Base-by-base conservation (phyloP, 768 basidiomycete species). In the Kwoniella sp. region DNA sequence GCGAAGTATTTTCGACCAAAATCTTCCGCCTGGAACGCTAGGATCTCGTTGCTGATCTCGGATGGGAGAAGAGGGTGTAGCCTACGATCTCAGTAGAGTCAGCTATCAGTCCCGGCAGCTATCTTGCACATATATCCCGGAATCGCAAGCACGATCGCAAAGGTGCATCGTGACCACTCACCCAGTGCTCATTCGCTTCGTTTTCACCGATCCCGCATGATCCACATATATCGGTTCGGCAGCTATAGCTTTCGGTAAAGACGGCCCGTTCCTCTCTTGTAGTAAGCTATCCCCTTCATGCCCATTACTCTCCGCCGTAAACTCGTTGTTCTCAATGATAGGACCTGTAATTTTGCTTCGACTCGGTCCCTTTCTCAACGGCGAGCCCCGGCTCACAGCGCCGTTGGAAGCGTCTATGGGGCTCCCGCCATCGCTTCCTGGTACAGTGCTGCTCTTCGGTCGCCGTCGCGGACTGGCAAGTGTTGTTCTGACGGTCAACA, bases 1-100 rank as follows among this genome's bases (percentile, higher is more conserved):
- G 92, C 90, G 76, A 97, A 94, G 78, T 94, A 95, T 70, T 88
- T 88, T 52, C 84, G 84, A 37, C 93, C 92, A 78, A 90, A 96
- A 38, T 92, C 89, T 0, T 89, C 89, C 74, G 91, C 87, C 4
- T 88, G 88, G 79, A 95, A 94, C 69, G 89, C 89, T 71, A 90
- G 87, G 47, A 95, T 95, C 70, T 93, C 91, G 29, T 86, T 87
- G 1, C 87, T 89, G 45, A 94, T 87, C 63, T 89, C 90, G 29
- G 87, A 84, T 0, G 93, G 93, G 26, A 95, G 84, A 17, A 88
- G 85, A 9, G 89, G 92, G 75, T 90, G 88, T 50, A 86, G 86
- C 53, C 91, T 93, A 67, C 29, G 45, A 63, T n/a, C 25, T 15
- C 2, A 17, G 34, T 4, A 58, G 22, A 45, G 25, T 20, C 25